Evolutionary conservation across 768 basidiomycete species (phyloP).

Genomic region (Boletus speciosus): DNA sequence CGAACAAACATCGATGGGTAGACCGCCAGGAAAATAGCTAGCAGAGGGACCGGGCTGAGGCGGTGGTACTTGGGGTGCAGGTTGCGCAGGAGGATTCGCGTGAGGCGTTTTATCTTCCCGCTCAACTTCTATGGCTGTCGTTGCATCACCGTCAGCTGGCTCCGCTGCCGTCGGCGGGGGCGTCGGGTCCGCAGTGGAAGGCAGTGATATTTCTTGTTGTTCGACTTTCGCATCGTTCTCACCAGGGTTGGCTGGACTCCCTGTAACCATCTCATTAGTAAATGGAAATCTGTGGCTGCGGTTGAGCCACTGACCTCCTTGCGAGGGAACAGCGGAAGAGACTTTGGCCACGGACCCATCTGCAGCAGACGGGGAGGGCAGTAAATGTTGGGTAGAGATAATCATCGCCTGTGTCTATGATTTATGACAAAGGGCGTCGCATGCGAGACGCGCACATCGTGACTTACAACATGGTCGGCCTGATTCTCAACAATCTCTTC

Average conservation of each 20-base stretch:
- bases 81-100: slow-evolving; percentile 26
- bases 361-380: slow-evolving; percentile 35
- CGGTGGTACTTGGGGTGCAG: slow-evolving; percentile 8
- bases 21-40: slow-evolving; percentile 39
- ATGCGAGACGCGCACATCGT: background rate
- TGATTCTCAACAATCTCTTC: slow-evolving; percentile 69
- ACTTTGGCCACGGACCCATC: slow-evolving; percentile 27
- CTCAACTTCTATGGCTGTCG: slow-evolving; percentile 49
- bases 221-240: slow-evolving; percentile 31
- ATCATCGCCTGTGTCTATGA: slow-evolving; percentile 84
- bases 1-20: slow-evolving; percentile 70
- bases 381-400: slow-evolving; percentile 82
- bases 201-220: slow-evolving; percentile 34
- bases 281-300: background rate
- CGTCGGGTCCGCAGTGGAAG: slow-evolving; percentile 32
- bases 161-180: slow-evolving; percentile 25
- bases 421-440: slow-evolving; percentile 1
- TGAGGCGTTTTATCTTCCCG: slow-evolving; percentile 35
- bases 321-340: slow-evolving; percentile 22
- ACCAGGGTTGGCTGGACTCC: slow-evolving; percentile 17
- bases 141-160: slow-evolving; percentile 26
- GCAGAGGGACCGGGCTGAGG: slow-evolving; percentile 23
- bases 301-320: slow-evolving; percentile 21
- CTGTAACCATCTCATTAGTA: slow-evolving; percentile 11
- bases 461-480: slow-evolving; percentile 49